Percentiles rank a stretch among this genome's conserved stretches.
Conservation (phyloP, 2,329 filamentous ascomycete genomes). For the Talaromyces amestolkiae region DNA sequence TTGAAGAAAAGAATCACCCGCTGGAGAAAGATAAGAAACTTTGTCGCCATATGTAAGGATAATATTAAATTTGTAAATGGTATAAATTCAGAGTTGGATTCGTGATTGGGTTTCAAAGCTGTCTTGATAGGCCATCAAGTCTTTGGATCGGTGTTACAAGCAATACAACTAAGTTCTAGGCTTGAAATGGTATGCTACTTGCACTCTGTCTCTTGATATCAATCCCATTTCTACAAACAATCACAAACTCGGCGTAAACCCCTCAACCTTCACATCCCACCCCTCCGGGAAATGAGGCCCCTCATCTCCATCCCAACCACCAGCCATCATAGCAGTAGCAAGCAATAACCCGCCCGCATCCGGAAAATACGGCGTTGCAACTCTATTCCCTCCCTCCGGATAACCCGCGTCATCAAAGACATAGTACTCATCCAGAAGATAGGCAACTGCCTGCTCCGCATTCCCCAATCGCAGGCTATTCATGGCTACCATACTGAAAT, state of each 20-base stretch:
- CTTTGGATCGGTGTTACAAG: too few species aligned
- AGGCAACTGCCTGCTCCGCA: constrained; percentile 41
- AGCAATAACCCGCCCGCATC: constrained; percentile 51
- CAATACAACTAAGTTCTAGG: too few species aligned
- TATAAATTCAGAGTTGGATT: constrained; percentile 4
- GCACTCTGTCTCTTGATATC: too few species aligned
- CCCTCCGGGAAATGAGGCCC: constrained; percentile 48
- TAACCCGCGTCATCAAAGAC: constrained; percentile 59
- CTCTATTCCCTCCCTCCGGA: constrained; percentile 43
- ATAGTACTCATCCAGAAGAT: constrained; percentile 51
- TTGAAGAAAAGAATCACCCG: not conserved
- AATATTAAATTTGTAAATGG: not conserved
- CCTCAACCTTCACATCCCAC: constrained; percentile 52
- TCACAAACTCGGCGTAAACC: constrained; percentile 37
- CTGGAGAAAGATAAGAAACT: not conserved
- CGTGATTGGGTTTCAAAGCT: not conserved
- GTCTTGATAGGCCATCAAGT: not conserved
- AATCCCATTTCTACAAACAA: not conserved
- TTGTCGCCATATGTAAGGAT: not conserved
- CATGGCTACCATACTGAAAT: constrained; percentile 49
- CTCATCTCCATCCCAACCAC: constrained; percentile 54
- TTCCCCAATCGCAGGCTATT: constrained; percentile 46
- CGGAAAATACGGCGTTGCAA: constrained; percentile 58
- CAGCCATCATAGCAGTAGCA: constrained; percentile 57
- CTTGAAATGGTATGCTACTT: too few species aligned